phyloP scores from a whole-genome alignment of 257 asterid species.

The Solanum dulcamara region DNA sequence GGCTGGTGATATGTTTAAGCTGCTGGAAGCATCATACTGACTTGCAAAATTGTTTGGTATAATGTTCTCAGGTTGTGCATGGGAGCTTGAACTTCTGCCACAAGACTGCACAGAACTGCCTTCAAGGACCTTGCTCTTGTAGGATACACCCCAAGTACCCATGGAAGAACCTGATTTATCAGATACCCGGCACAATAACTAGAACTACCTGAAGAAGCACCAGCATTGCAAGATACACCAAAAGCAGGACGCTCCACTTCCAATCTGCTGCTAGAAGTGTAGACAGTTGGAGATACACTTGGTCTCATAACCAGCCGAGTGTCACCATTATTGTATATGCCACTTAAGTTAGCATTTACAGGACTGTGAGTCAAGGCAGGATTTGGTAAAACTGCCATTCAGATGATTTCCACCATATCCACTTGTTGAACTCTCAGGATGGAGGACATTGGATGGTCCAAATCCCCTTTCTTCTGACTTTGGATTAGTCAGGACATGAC shows the following conservation, averaged over 20 bases:
- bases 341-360: conserved; percentile 15
- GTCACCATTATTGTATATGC: conserved; percentile 17
- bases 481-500: conserved; percentile 23
- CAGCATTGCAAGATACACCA: conserved; percentile 26
- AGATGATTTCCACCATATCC: conserved; percentile 18
- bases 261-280: conserved; percentile 22
- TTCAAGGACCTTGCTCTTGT: conserved; percentile 82
- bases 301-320: conserved; percentile 16
- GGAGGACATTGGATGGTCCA: conserved; percentile 23
- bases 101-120: conserved; percentile 54
- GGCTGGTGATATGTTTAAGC: conserved; percentile 31
- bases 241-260: conserved; percentile 28
- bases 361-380: conserved; percentile 17
- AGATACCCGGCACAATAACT: conserved; percentile 21
- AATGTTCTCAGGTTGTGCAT: conserved; percentile 28
- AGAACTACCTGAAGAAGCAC: conserved; percentile 35
- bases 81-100: conserved; percentile 54
- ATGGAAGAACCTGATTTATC: conserved; percentile 46
- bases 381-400: conserved; percentile 19
- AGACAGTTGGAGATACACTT: conserved; percentile 12
- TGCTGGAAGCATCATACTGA: conserved; percentile 25
- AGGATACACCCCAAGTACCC: conserved; percentile 62
- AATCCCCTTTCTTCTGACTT: conserved; percentile 38
- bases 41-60: conserved; percentile 30
- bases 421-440: conserved; percentile 5